phyloP scores from a whole-genome alignment of 2,329 filamentous ascomycete genomes.

The Arthrobotrys iridis region DNA sequence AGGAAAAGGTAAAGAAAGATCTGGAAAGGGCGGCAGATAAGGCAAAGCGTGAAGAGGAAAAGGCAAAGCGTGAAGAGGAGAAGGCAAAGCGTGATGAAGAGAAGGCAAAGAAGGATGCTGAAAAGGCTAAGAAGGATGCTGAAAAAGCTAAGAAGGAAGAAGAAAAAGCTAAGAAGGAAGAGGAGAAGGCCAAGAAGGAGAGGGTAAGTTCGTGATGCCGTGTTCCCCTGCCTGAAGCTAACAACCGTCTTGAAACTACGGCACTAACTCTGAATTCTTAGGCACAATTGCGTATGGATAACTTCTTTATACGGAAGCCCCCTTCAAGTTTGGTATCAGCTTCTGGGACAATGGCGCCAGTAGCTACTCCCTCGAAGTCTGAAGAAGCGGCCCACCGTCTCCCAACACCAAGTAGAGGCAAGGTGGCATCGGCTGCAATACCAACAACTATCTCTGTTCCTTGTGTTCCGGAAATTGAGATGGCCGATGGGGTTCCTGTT shows the following conservation, averaged over 20 bases:
- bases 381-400: conserved; percentile 14
- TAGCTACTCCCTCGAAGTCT: conserved; percentile 48
- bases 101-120: conserved; percentile 59
- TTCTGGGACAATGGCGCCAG: conserved; percentile 30
- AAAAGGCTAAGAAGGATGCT: conserved; percentile 64
- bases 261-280: conserved; percentile 55
- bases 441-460: neutral
- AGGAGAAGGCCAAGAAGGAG: conserved; percentile 63
- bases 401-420: conserved; percentile 45
- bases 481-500: conserved; percentile 50
- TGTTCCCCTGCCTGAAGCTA: conserved; percentile 21
- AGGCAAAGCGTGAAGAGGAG: conserved; percentile 65
- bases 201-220: neutral
- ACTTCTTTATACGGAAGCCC: conserved; percentile 65
- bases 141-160: conserved; percentile 60
- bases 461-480: conserved; percentile 55
- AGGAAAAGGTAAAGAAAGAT: conserved; percentile 64
- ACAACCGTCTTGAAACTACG: neutral
- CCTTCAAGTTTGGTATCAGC: conserved; percentile 51
- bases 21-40: conserved; percentile 58
- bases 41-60: conserved; percentile 63
- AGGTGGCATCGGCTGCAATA: neutral
- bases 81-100: conserved; percentile 58
- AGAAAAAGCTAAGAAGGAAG: conserved; percentile 59
- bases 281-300: conserved; percentile 66